Base-by-base conservation (phyloP, 78 protist genomes). In the Reticulomyxa filosa region DNA sequence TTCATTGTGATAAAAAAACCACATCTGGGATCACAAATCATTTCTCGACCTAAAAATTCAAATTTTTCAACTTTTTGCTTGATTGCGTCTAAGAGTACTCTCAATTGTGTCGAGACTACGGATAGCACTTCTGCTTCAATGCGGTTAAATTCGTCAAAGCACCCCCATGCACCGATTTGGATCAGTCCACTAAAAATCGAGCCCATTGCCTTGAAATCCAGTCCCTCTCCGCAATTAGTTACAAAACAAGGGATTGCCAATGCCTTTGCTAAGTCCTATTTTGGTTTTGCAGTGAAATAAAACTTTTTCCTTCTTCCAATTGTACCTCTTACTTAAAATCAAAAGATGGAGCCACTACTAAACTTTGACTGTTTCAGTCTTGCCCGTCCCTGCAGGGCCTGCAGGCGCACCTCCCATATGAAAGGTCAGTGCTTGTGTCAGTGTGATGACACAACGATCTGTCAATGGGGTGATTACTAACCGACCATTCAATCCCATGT, bases 341-440 rank as follows among this genome's bases (percentile, higher is more conserved):
- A n/a, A n/a, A n/a, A n/a, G n/a, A n/a, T n/a, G n/a, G n/a, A n/a
- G n/a, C n/a, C n/a, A n/a, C n/a, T n/a, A n/a, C n/a, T n/a, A n/a
- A n/a, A n/a, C n/a, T 72, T 83, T 83, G 25, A 81, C 86, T 25
- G 96, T 82, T 76, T 85, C 95, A 17, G 95, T 89, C 77, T 89
- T 89, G 25, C 95, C 95, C 1, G 95, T 89, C 7, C 95, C 95
- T 0, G 95, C 95, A 0, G 91, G 95, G 10, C 95, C 95, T 1
- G 84, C 86, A 0, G 95, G 95, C 6, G 91, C 74, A 8, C 90
- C 88, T 7, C 95, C 90, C 4, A 82, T 69, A 7, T 61, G 57
- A 72, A 80, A 64, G 26, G 81, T 55, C 29, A 85, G 77, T 2
- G 89, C 86, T 55, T 81, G 87, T 1, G 86, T 78, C 25, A 79